phyloP scores from a whole-genome alignment of 1,284 basidiomycete species.

The Volvariella volvacea region DNA sequence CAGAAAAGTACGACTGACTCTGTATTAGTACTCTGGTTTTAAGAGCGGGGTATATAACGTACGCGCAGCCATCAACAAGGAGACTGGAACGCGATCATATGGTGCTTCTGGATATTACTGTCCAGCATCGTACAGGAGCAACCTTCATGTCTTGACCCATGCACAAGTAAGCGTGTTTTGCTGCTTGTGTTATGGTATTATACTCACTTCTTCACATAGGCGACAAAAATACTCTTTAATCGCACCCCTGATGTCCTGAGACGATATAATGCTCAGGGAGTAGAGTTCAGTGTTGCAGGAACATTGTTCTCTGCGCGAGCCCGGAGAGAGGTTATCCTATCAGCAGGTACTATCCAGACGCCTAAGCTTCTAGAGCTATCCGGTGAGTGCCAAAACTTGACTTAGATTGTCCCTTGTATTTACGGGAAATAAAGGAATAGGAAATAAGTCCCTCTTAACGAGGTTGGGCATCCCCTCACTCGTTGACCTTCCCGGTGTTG shows the following conservation, averaged over 20 bases:
- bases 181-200: no score
- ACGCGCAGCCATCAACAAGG: background rate
- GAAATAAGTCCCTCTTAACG: constrained; percentile 8
- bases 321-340: constrained; percentile 13
- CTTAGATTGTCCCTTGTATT: no score
- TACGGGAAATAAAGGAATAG: constrained; percentile 11
- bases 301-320: constrained; percentile 6
- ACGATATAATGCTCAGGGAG: constrained; percentile 6
- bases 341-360: constrained; percentile 8
- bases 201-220: background rate
- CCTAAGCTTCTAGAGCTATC: background rate
- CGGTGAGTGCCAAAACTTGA: background rate
- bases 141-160: background rate
- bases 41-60: background rate
- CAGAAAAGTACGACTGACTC: background rate
- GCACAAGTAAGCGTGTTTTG: background rate
- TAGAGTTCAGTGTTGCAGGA: constrained; percentile 8
- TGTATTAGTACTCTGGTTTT: background rate
- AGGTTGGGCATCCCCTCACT: constrained; percentile 6
- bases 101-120: constrained; percentile 3
- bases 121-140: background rate
- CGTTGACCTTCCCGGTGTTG: constrained; percentile 11
- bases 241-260: background rate
- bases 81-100: constrained; percentile 1
- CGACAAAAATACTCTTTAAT: background rate